Evolutionary conservation across 305 asterid genomes (phyloP), one percentile per base, ranked within the genome.

Genomic region (Fraxinus ornus): DNA sequence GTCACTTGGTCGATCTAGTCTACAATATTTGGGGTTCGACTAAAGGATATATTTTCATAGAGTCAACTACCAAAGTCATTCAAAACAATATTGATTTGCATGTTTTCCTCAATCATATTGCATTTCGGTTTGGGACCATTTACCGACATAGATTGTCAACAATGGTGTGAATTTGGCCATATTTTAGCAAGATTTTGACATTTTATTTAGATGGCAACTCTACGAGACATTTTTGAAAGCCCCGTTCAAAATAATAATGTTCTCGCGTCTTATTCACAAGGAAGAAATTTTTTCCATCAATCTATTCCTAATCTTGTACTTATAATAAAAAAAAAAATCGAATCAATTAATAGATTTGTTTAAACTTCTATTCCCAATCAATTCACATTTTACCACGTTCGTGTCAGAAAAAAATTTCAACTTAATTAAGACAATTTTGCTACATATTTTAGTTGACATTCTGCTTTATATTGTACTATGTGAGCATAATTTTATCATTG

Each of bases 121-220:
- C n/a, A 66, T 66, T 24, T 12, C 33, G 17, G 19, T 35, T 81
- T 2, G 66, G 84, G 80, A 60, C 84, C 76, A 39, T 62, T 21
- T 0, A 39, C 49, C 22, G 15, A 75, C 76, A 24, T 15, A 57
- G 76, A 76, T 26, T 37, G 57, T 19, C 72, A 68, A 77, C 70
- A 37, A 41, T 72, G 2, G 30, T 5, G 2, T 12, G 39, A 36
- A 24, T 44, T 41, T 21, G 24, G 19, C 49, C 28, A 10, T 26
- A 9, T 35, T 30, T 28, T 32, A 28, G 9, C 83, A 33, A 81
- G 52, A 21, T 77, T 30, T 82, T 32, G 21, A 9, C 7, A 3
- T 8, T 24, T 12, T 4, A n/a, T 19, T n/a, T 36, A 33, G 62
- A 82, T 33, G 3, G 76, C 64, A 55, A 74, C 77, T 57, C 22